These are phyloP conservation scores for Cutaneotrichosporon mucoides DNA, from an alignment of 1,284 basidiomycete genomes.

Conservation along the genomic window DNA sequence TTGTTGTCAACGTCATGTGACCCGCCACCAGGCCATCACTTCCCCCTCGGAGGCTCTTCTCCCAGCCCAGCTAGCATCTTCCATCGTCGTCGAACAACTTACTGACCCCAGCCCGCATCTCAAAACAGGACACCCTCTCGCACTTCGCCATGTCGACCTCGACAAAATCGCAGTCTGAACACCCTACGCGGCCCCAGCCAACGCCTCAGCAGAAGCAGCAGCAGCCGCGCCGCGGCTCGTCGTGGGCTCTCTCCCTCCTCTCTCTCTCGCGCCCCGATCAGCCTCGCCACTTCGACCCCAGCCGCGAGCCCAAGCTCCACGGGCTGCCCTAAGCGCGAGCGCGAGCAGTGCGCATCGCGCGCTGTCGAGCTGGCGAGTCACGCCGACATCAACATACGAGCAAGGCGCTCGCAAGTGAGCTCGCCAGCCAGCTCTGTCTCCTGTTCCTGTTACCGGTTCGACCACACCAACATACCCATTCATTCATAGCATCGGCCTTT, in stretches of 20 bases:
- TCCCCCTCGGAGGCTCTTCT: no score
- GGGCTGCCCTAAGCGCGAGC: conserved; percentile 33
- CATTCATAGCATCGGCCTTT: background rate
- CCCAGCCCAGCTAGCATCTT: no score
- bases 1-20: no score
- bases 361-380: no score
- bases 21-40: no score
- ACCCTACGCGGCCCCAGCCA: background rate
- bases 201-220: background rate
- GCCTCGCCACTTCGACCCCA: conserved; percentile 41
- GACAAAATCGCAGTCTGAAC: no score
- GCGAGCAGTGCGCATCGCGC: no score
- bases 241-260: conserved; percentile 11
- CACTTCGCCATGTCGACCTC: background rate
- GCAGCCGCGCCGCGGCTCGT: background rate
- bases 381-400: no score
- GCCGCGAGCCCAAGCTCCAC: conserved; percentile 38
- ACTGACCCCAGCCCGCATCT: background rate
- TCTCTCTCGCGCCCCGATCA: conserved; percentile 9
- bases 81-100: no score
- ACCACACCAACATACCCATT: background rate
- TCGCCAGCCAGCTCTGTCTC: no score
- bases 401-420: no score
- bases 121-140: background rate
- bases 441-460: no score